phyloP scores from a whole-genome alignment of 2,329 filamentous ascomycete genomes.

The Talaromyces rugulosus region DNA sequence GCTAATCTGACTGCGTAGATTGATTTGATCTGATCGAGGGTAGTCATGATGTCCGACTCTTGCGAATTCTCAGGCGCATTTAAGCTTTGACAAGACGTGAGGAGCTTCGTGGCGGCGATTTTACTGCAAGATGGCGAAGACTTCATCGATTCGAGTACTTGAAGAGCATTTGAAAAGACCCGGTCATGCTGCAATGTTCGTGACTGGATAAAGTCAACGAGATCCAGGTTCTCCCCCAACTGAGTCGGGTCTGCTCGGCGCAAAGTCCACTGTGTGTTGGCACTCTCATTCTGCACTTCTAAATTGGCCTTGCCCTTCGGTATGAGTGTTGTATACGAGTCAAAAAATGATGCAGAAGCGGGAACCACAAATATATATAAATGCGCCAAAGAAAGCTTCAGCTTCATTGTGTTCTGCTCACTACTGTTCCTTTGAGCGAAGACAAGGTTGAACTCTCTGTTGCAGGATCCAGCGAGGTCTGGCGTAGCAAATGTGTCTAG shows the following conservation, averaged over 20 bases:
- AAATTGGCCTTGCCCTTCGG: conserved; percentile 9
- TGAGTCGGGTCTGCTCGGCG: conserved; percentile 9
- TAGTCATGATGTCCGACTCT: conserved; percentile 22
- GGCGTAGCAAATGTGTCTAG: background rate
- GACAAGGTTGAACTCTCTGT: background rate
- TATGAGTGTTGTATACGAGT: conserved; percentile 8
- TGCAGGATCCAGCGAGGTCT: background rate
- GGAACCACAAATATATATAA: background rate
- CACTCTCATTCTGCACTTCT: background rate
- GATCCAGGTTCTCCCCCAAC: conserved; percentile 19
- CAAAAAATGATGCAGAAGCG: conserved; percentile 5
- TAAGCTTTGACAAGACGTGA: conserved; percentile 52
- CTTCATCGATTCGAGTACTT: conserved; percentile 42
- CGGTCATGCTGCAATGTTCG: conserved; percentile 24
- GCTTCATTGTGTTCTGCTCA: background rate
- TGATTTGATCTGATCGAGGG: conserved; percentile 47
- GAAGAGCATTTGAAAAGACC: conserved; percentile 40
- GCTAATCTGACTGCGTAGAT: conserved; percentile 60
- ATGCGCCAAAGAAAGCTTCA: background rate
- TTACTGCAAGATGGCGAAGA: conserved; percentile 49
- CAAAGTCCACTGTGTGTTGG: background rate
- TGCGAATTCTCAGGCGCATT: conserved; percentile 28
- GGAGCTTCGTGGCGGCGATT: conserved; percentile 48
- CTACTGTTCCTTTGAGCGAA: background rate
- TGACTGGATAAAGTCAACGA: conserved; percentile 24